Conservation (phyloP, 805 yeast species). For the Teunomyces funiuensis region DNA sequence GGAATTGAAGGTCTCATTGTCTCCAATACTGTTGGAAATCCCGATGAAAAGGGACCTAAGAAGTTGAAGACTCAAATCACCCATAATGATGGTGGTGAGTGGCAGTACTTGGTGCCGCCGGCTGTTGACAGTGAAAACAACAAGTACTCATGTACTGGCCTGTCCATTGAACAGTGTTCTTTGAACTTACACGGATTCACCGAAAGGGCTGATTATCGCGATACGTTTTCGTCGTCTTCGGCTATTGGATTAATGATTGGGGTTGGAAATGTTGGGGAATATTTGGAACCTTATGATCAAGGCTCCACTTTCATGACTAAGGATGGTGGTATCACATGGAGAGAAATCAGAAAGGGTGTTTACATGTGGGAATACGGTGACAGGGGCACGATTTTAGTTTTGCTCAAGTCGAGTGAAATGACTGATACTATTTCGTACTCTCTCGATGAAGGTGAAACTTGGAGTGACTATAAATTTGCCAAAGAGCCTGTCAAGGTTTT, state of each 20-base stretch:
- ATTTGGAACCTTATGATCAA: constrained; percentile 48
- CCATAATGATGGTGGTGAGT: constrained; percentile 88
- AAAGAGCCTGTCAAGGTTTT: constrained; percentile 53
- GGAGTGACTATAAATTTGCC: constrained; percentile 67
- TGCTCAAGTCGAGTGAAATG: constrained; percentile 58
- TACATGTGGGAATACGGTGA: constrained; percentile 97
- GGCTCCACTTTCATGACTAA: constrained; percentile 72
- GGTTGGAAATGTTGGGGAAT: constrained; percentile 88
- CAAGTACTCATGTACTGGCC: constrained; percentile 51
- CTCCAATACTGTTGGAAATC: constrained; percentile 66
- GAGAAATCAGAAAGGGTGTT: constrained; percentile 68
- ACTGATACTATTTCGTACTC: constrained; percentile 67
- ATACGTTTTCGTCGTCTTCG: constrained; percentile 82
- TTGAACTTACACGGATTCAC: constrained; percentile 88
- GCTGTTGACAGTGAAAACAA: constrained; percentile 58
- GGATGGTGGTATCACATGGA: constrained; percentile 95
- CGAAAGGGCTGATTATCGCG: constrained; percentile 79
- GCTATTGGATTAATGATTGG: constrained; percentile 88
- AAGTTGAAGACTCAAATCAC: constrained; percentile 70
- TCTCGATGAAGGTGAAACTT: constrained; percentile 73
- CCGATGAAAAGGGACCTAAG: constrained; percentile 47
- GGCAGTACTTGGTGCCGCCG: constrained; percentile 77
- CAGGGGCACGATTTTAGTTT: constrained; percentile 80
- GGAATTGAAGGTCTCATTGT: constrained; percentile 83
- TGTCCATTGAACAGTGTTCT: constrained; percentile 61